These are phyloP conservation scores for Cryoendolithus antarcticus DNA, from an alignment of 2,329 filamentous ascomycete genomes.

Conservation along the genomic window DNA sequence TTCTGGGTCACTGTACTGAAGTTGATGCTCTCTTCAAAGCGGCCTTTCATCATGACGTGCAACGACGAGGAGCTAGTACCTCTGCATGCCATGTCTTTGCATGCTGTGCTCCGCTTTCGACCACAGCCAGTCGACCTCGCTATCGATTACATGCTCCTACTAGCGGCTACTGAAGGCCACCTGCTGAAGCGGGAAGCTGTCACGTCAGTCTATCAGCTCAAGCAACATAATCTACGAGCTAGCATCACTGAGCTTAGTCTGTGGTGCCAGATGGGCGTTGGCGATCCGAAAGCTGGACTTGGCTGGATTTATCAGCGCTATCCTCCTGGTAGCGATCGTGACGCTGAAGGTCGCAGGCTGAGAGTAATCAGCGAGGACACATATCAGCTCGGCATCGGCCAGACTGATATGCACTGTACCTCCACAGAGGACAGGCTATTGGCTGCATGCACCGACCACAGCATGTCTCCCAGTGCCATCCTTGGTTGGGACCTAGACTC, in stretches of 20 bases:
- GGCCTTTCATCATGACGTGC: slow-evolving; percentile 90
- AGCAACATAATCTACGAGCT: slow-evolving; percentile 62
- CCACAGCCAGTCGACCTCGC: slow-evolving; percentile 55
- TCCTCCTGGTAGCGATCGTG: slow-evolving; percentile 58
- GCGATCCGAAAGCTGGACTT: slow-evolving; percentile 71
- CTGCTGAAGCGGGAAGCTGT: slow-evolving; percentile 56
- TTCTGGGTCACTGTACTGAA: slow-evolving; percentile 78
- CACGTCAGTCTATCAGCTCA: slow-evolving; percentile 55
- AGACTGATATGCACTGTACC: slow-evolving; percentile 27
- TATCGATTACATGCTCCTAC: slow-evolving; percentile 65
- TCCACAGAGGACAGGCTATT: slow-evolving; percentile 45
- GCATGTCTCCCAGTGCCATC: slow-evolving; percentile 27
- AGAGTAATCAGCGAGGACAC: slow-evolving; percentile 73
- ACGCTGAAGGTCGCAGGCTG: slow-evolving; percentile 53
- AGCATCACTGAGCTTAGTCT: slow-evolving; percentile 78
- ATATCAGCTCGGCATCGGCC: slow-evolving; percentile 66
- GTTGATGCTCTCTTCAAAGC: slow-evolving; percentile 71
- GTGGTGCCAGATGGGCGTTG: slow-evolving; percentile 94
- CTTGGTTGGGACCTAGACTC: slow-evolving; percentile 26
- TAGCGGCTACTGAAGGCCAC: slow-evolving; percentile 85
- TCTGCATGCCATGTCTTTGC: slow-evolving; percentile 59
- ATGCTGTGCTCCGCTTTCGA: slow-evolving; percentile 70
- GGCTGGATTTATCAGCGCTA: slow-evolving; percentile 79
- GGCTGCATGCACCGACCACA: slow-evolving; percentile 57
- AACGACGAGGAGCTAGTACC: slow-evolving; percentile 78